phyloP scores from a whole-genome alignment of 2,329 filamentous ascomycete genomes.

The Albophoma yamanashiensis region DNA sequence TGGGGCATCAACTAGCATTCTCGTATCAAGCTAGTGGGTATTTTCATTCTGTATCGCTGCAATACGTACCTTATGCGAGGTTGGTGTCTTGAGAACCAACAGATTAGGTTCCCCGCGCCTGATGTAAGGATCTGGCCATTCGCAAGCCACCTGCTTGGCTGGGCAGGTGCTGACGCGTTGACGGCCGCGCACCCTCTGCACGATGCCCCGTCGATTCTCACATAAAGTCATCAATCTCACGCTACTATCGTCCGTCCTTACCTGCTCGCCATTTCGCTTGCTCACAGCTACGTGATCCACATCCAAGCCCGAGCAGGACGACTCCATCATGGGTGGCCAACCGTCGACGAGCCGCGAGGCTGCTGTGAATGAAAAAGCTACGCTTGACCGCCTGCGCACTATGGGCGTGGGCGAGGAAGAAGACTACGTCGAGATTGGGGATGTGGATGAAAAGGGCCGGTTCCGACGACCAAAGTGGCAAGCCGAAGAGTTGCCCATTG shows the following conservation, averaged over 20 bases:
- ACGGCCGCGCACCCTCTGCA: background rate
- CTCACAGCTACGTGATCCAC: background rate
- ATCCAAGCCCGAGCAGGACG: background rate
- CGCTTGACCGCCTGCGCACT: slow-evolving; percentile 30
- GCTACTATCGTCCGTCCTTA: too few species aligned
- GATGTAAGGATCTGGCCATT: background rate
- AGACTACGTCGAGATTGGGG: slow-evolving; percentile 41
- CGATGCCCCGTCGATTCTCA: background rate
- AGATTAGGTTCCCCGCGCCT: background rate
- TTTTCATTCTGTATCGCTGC: background rate
- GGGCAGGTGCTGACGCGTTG: background rate
- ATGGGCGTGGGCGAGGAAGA: slow-evolving; percentile 39
- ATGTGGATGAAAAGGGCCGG: slow-evolving; percentile 12
- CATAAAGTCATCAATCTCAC: background rate
- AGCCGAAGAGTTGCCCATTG: slow-evolving; percentile 38
- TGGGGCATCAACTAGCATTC: background rate
- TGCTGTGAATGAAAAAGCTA: slow-evolving; percentile 28
- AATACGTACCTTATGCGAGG: background rate
- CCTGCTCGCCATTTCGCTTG: background rate
- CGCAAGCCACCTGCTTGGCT: background rate
- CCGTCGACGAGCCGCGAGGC: slow-evolving; percentile 26
- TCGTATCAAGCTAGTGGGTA: background rate
- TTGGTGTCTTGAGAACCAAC: background rate
- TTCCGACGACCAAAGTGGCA: slow-evolving; percentile 9
- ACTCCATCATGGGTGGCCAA: slow-evolving; percentile 29